Percentiles rank a stretch among this genome's conserved stretches.
phyloP scores from a whole-genome alignment of 148 eudicot species.

The Vaccinium darrowii region DNA sequence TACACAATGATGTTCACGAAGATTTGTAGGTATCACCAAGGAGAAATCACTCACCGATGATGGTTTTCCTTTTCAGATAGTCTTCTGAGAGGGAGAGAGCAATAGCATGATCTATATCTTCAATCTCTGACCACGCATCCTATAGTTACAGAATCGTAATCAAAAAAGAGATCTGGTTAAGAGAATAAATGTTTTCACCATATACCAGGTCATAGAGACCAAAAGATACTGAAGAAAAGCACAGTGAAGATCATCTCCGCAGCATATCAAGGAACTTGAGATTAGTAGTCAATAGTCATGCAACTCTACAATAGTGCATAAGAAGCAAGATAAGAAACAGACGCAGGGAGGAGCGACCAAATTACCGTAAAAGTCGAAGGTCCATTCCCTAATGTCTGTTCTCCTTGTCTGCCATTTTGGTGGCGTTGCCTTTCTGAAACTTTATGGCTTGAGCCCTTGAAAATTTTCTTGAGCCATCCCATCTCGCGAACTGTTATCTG shows the following conservation, averaged over 20 bases:
- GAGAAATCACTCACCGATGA: slow-evolving; percentile 40
- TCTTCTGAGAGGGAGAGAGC: slow-evolving; percentile 68
- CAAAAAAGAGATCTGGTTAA: slow-evolving; percentile 1
- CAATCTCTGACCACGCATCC: slow-evolving; percentile 46
- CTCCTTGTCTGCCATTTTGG: slow-evolving; percentile 40
- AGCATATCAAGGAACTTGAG: neutral
- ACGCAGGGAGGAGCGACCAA: neutral
- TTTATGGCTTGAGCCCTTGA: slow-evolving; percentile 62
- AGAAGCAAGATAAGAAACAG: neutral
- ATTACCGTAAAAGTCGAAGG: slow-evolving; percentile 65
- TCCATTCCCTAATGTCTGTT: slow-evolving; percentile 35
- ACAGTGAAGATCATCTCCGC: neutral
- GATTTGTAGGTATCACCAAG: neutral
- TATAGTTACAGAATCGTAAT: slow-evolving; percentile 18
- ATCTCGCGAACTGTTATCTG: slow-evolving; percentile 33
- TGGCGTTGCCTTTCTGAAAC: slow-evolving; percentile 46
- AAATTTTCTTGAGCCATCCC: slow-evolving; percentile 83
- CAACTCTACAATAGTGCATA: neutral
- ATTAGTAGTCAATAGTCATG: neutral
- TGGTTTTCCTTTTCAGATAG: slow-evolving; percentile 34
- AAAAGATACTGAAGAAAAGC: neutral
- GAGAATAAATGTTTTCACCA: neutral
- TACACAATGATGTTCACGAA: neutral
- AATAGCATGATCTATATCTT: slow-evolving; percentile 75
- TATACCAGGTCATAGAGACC: neutral